Evolutionary conservation across 257 asterid genomes (phyloP).

Genomic region (Solanum paucissectum): DNA sequence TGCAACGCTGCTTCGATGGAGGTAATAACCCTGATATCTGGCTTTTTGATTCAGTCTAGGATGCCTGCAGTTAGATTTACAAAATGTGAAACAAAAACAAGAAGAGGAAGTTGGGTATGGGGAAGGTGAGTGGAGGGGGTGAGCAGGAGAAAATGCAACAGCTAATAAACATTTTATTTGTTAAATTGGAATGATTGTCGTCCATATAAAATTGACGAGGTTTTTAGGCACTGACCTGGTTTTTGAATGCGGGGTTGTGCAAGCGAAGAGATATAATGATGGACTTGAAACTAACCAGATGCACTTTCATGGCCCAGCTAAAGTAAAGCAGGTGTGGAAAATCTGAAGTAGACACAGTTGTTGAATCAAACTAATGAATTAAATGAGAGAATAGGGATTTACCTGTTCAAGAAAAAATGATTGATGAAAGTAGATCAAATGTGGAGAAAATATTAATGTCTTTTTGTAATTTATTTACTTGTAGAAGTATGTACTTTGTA

Average conservation of each 20-base stretch:
- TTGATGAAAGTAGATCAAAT: neutral
- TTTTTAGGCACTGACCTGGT: neutral
- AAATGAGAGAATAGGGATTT: neutral
- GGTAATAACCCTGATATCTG: constrained; percentile 29
- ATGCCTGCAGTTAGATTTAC: neutral
- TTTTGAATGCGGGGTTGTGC: neutral
- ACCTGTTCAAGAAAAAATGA: neutral
- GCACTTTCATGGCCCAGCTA: neutral
- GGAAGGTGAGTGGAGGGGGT: neutral
- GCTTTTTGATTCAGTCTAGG: neutral
- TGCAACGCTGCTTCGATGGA: constrained; percentile 96
- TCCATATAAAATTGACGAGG: neutral
- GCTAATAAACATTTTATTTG: neutral
- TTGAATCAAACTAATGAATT: neutral
- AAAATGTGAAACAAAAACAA: neutral
- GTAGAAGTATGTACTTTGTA: neutral
- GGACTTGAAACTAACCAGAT: neutral
- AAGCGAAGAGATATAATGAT: neutral
- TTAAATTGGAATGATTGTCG: neutral
- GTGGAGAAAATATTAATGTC: neutral
- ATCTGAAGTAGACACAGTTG: neutral
- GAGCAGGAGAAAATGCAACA: neutral
- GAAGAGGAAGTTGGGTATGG: neutral
- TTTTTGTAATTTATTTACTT: neutral
- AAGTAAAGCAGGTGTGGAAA: neutral